phyloP scores from a whole-genome alignment of 2,329 filamentous ascomycete species.

The Claviceps sp. region DNA sequence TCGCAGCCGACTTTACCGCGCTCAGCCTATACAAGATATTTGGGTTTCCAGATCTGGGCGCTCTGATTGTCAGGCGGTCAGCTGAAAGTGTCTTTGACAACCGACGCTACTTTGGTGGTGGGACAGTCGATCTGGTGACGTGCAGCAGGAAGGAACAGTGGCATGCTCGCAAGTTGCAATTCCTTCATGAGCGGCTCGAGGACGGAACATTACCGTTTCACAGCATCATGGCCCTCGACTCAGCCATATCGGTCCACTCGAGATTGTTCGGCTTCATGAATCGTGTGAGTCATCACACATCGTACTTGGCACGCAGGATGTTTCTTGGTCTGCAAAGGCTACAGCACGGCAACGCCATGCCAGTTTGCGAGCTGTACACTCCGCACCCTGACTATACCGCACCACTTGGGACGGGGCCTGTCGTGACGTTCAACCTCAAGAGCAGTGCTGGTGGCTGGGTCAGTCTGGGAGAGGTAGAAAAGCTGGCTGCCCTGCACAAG shows the following conservation, averaged over 20 bases:
- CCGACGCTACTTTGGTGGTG: conserved; percentile 81
- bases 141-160: conserved; percentile 59
- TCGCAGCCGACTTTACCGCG: conserved; percentile 70
- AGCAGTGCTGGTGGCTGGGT: conserved; percentile 60
- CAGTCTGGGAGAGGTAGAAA: conserved; percentile 75
- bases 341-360: conserved; percentile 53
- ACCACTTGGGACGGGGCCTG: conserved; percentile 48
- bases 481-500: conserved; percentile 61
- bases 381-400: conserved; percentile 9
- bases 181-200: conserved; percentile 70
- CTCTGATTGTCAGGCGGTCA: conserved; percentile 64
- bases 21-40: conserved; percentile 97
- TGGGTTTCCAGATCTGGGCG: conserved; percentile 84
- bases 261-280: conserved; percentile 60
- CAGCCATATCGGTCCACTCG: conserved; percentile 56
- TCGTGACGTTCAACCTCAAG: conserved; percentile 71
- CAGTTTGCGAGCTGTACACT: conserved; percentile 56
- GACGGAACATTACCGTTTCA: conserved; percentile 89
- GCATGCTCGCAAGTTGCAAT: conserved; percentile 62
- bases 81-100: conserved; percentile 49
- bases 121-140: conserved; percentile 83
- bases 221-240: conserved; percentile 69
- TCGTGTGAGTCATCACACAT: conserved; percentile 56
- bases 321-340: conserved; percentile 44
- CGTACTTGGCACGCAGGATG: conserved; percentile 47